A percentile compares a stretch with the other conserved stretches of the same genome.
Conservation (phyloP, 306 rosid species). For the Vigna radiata region DNA sequence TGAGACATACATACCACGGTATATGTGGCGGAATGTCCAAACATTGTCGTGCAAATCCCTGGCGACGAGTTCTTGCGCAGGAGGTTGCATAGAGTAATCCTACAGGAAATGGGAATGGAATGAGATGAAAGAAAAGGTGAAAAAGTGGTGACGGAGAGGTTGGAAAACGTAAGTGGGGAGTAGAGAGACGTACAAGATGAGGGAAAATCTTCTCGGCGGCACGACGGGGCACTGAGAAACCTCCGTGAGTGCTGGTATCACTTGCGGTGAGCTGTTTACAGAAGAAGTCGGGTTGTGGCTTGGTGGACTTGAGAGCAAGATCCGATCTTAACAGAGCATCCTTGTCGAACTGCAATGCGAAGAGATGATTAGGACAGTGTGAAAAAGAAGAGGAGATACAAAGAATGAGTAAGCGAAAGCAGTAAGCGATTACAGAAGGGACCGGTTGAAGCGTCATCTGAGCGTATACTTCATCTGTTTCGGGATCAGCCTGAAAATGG, state of each 20-base stretch:
- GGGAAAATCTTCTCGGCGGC: conserved; percentile 99
- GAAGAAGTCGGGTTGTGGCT: conserved; percentile 89
- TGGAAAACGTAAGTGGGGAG: background rate
- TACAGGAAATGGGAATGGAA: conserved; percentile 22
- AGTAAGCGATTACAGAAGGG: conserved; percentile 63
- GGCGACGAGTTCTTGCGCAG: conserved; percentile 95
- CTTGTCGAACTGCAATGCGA: conserved; percentile 69
- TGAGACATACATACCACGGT: conserved; percentile 65
- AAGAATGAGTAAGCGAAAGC: background rate
- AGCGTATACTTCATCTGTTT: conserved; percentile 93
- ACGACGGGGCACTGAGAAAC: conserved; percentile 97
- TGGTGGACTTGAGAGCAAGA: conserved; percentile 82
- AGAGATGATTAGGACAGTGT: background rate
- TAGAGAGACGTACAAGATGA: conserved; percentile 63
- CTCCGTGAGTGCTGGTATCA: conserved; percentile 98
- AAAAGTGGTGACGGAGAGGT: background rate
- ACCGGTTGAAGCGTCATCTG: conserved; percentile 95
- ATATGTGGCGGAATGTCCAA: conserved; percentile 97
- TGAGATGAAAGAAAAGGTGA: conserved; percentile 40
- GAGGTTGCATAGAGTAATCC: conserved; percentile 94
- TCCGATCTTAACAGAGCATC: conserved; percentile 89
- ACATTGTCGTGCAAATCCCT: conserved; percentile 84
- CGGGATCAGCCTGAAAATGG: conserved; percentile 80
- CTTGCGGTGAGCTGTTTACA: conserved; percentile 95
- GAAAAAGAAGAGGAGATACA: background rate